These are phyloP conservation scores for Diplodia intermedia DNA, from an alignment of 2,329 filamentous ascomycete species.

Conservation along the genomic window DNA sequence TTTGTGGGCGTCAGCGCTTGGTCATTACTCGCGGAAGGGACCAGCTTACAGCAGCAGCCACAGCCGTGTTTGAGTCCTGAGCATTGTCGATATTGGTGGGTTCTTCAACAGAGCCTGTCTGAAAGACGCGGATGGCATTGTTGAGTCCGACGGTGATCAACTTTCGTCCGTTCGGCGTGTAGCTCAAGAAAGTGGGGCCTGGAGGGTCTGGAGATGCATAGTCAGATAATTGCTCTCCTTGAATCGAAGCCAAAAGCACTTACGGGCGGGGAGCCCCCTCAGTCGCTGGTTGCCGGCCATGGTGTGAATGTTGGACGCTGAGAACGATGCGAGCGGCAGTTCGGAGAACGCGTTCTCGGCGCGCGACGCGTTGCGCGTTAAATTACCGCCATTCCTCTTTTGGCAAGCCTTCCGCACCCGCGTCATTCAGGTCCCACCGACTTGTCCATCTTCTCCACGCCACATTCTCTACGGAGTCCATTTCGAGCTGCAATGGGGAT, in stretches of 20 bases:
- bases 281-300: conserved; percentile 39
- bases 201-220: conserved; percentile 68
- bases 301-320: conserved; percentile 5
- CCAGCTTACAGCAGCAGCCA: conserved; percentile 69
- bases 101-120: conserved; percentile 89
- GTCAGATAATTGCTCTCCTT: neutral
- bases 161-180: conserved; percentile 85
- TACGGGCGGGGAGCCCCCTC: conserved; percentile 45
- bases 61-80: conserved; percentile 81
- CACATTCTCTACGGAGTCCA: neutral
- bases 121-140: conserved; percentile 91
- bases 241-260: conserved; percentile 29
- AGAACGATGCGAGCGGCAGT: conserved; percentile 8
- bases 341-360: conserved; percentile 13
- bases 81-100: conserved; percentile 91
- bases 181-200: conserved; percentile 84
- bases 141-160: conserved; percentile 93
- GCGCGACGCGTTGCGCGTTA: conserved; percentile 28
- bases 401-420: conserved; percentile 13
- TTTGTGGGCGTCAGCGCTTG: conserved; percentile 3
- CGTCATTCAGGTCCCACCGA: conserved; percentile 6
- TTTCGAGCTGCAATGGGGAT: conserved; percentile 5
- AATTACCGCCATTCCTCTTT: neutral
- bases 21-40: neutral
- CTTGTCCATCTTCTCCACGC: neutral